A percentile compares a stretch with the other conserved stretches of the same genome.
phyloP scores from a whole-genome alignment of 768 basidiomycete species.

The Xerocomellus amylosporus region DNA sequence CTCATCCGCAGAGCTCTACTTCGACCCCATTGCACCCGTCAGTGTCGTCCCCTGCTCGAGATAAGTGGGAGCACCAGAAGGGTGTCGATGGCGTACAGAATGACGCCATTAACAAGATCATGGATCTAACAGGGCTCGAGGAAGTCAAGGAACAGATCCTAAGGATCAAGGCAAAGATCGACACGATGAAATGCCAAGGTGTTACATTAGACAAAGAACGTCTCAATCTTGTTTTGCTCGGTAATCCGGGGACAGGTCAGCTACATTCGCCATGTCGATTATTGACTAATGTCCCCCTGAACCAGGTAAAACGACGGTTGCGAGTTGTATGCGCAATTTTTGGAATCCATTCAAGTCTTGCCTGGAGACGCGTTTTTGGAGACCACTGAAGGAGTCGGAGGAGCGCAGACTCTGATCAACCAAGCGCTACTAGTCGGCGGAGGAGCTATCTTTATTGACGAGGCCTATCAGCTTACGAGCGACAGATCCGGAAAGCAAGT shows the following conservation, averaged over 20 bases:
- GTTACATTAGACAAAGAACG: slow-evolving; percentile 50
- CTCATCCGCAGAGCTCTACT: background rate
- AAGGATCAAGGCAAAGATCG: slow-evolving; percentile 50
- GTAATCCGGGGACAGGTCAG: slow-evolving; percentile 76
- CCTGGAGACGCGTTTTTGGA: slow-evolving; percentile 56
- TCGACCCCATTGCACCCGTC: slow-evolving; percentile 2
- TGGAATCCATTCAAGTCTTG: slow-evolving; percentile 52
- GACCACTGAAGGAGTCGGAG: slow-evolving; percentile 58
- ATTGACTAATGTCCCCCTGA: background rate
- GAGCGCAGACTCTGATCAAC: slow-evolving; percentile 36
- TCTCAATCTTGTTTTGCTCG: slow-evolving; percentile 59
- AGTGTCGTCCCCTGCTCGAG: slow-evolving; percentile 10
- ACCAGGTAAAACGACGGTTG: slow-evolving; percentile 28
- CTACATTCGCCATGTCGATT: slow-evolving; percentile 37
- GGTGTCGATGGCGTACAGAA: slow-evolving; percentile 50
- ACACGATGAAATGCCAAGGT: slow-evolving; percentile 48
- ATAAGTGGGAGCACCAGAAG: slow-evolving; percentile 36
- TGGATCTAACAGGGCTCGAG: slow-evolving; percentile 67
- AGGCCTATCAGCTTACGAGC: slow-evolving; percentile 63
- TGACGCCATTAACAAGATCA: slow-evolving; percentile 55
- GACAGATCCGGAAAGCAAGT: slow-evolving; percentile 52
- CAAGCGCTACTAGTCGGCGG: slow-evolving; percentile 50
- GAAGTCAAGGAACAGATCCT: slow-evolving; percentile 59
- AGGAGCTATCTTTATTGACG: slow-evolving; percentile 67
- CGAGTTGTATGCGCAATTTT: slow-evolving; percentile 58